Evolutionary conservation across 176 grass and related monocot species (phyloP), one percentile per base, ranked within the genome.

Genomic region (Avena eriantha): DNA sequence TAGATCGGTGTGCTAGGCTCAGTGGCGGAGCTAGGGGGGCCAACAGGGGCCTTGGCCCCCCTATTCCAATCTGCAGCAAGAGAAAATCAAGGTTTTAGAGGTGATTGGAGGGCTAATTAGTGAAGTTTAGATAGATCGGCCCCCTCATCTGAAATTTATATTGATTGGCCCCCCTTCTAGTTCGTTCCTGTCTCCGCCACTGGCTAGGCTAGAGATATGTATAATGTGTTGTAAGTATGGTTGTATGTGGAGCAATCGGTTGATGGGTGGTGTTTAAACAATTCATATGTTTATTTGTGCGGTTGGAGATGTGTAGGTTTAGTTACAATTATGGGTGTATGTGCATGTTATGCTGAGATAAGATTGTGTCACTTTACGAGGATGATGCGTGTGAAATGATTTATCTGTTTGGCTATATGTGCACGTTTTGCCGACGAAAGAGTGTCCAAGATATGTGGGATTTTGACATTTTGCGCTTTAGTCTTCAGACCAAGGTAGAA

Each of bases 291-390:
- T 57, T 19, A 18, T 49, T 81, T 79, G 3, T 2, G 34, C 8
- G 0, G 13, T 0, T 2, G 4, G 6, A 1, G 7, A 2, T 2
- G 14, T 17, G 0, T 13, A 18, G 2, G 31, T 26, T 11, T 8
- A 9, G 1, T 43, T 26, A 39, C 69, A 5, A 57, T 1, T 24
- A 69, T 68, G 61, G 0, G 0, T 0, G 0, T 67, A 31, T 21
- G 23, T 21, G 23, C 8, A 10, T 73, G 11, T 15, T n/a, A 46
- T 45, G 11, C 6, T 24, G 19, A 21, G 33, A 36, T 36, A 33
- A 19, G 7, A 66, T 14, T 34, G 26, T 66, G 9, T 5, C 58
- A 0, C 3, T 43, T 83, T 43, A 22, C 7, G 43, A 3, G 19
- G 2, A 1, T 3, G 12, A 35, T 13, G 2, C 0, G 34, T 26